Percentiles rank a stretch among this genome's conserved stretches.
Conservation (phyloP, 441 rosid genomes). For the Dalechampia spathulata region DNA sequence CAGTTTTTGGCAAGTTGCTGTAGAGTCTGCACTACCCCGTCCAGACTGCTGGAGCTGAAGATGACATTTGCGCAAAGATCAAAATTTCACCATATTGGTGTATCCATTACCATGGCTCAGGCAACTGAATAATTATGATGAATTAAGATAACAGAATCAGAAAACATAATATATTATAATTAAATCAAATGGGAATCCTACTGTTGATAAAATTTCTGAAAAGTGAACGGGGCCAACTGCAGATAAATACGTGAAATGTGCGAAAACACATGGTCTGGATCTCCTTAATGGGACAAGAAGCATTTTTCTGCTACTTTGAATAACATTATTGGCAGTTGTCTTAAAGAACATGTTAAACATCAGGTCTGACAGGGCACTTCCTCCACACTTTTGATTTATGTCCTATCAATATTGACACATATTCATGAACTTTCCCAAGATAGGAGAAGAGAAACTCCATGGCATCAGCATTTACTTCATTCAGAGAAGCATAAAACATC, state of each 20-base stretch:
- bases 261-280: neutral
- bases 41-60: conserved; percentile 51
- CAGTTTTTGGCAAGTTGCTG: conserved; percentile 52
- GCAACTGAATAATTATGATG: too few species aligned
- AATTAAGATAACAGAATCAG: neutral
- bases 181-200: neutral
- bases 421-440: neutral
- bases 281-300: neutral
- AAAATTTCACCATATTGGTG: neutral
- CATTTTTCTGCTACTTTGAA: neutral
- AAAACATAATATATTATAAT: neutral
- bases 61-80: conserved; percentile 3
- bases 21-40: conserved; percentile 34
- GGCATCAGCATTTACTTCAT: neutral
- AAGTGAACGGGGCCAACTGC: neutral
- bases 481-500: neutral
- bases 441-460: too few species aligned
- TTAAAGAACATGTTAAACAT: neutral
- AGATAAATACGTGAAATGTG: neutral
- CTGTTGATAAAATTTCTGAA: neutral
- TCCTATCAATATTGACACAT: neutral
- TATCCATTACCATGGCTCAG: neutral
- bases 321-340: neutral
- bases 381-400: neutral
- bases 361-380: neutral